phyloP scores from a whole-genome alignment of 2,329 filamentous ascomycete species.

The Lachnellula cervina region DNA sequence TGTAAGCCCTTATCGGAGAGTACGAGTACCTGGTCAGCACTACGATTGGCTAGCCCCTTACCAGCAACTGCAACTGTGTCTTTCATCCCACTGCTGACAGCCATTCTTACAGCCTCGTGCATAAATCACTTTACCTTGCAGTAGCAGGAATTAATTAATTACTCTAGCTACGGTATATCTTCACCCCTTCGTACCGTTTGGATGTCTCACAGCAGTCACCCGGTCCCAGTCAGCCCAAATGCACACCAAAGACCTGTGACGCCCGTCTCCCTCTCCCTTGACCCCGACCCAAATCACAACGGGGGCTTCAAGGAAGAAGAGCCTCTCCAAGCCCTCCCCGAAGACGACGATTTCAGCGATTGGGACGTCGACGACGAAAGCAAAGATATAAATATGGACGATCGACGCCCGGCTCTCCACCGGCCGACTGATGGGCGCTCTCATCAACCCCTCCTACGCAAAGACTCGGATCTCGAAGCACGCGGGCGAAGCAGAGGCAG shows the following conservation, averaged over 20 bases:
- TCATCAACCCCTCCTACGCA: slow-evolving; percentile 32
- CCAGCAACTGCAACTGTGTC: too few relatives aligned
- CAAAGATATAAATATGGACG: slow-evolving; percentile 20
- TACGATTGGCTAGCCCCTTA: too few relatives aligned
- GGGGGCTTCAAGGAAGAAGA: background rate
- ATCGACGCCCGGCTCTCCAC: slow-evolving; percentile 37
- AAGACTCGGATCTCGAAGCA: slow-evolving; percentile 22
- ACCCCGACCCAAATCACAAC: slow-evolving; percentile 13
- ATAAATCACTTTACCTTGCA: too few relatives aligned
- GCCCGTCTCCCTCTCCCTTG: slow-evolving; percentile 14
- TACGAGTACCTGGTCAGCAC: too few relatives aligned
- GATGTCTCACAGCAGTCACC: slow-evolving; percentile 29
- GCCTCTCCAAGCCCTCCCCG: background rate
- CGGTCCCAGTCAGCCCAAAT: slow-evolving; percentile 9
- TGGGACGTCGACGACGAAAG: slow-evolving; percentile 23
- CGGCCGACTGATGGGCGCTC: slow-evolving; percentile 36
- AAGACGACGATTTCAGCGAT: slow-evolving; percentile 21
- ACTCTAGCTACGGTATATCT: background rate
- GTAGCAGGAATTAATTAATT: too few relatives aligned
- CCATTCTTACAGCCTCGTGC: too few relatives aligned
- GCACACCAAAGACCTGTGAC: slow-evolving; percentile 8
- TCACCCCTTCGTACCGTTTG: slow-evolving; percentile 8
- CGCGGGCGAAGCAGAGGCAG: slow-evolving; percentile 28
- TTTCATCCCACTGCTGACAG: too few relatives aligned
- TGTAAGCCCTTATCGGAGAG: too few relatives aligned